These are phyloP conservation scores for Cytospora piceae DNA, from an alignment of 2,329 filamentous ascomycete genomes.

Conservation along the genomic window DNA sequence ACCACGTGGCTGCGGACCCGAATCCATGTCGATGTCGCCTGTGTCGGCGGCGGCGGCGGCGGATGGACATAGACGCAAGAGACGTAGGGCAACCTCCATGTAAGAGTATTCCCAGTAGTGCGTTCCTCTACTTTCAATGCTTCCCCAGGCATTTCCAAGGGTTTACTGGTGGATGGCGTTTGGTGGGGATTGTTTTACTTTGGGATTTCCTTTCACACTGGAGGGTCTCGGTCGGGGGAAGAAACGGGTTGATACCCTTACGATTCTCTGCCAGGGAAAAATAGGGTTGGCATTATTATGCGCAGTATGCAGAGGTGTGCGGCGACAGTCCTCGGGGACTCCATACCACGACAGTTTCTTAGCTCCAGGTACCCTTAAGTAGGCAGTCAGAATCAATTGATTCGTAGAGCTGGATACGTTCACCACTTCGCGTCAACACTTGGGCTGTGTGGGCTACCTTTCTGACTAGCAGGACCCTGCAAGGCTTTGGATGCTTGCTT, in stretches of 20 bases:
- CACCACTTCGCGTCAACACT: neutral
- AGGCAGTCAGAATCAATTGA: constrained; percentile 24
- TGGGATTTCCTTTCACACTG: neutral
- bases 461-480: neutral
- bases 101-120: constrained; percentile 31
- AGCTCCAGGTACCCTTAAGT: constrained; percentile 13
- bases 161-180: constrained; percentile 16
- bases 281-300: constrained; percentile 8
- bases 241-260: constrained; percentile 14
- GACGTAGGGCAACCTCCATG: constrained; percentile 46
- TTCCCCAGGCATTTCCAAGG: constrained; percentile 5
- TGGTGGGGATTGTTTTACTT: neutral
- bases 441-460: neutral
- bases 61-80: constrained; percentile 42
- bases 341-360: constrained; percentile 13
- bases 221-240: neutral
- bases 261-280: neutral
- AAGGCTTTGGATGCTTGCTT: neutral
- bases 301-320: constrained; percentile 21
- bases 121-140: neutral
- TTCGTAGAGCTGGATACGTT: neutral
- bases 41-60: constrained; percentile 7
- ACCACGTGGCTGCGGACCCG: constrained; percentile 22
- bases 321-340: constrained; percentile 19
- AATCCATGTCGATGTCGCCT: constrained; percentile 33